Evolutionary conservation across 495 filamentous ascomycete species (phyloP), one percentile per base, ranked within the genome.

Genomic region (Xylaria nigripes): DNA sequence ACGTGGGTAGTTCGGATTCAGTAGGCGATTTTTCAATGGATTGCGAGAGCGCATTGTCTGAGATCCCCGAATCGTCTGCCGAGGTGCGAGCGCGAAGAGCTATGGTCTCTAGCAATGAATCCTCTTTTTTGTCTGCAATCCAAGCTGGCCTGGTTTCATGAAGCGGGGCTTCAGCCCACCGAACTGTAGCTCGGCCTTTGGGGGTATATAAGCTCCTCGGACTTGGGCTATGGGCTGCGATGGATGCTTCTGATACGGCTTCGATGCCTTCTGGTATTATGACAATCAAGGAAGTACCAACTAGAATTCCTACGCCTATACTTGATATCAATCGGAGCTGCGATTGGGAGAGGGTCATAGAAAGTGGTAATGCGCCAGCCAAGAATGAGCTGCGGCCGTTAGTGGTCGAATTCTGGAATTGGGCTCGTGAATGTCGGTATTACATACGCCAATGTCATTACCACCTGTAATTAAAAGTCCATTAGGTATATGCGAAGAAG

Each of bases 201-300:
- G 60, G 30, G 16, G 48, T 56, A 45, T 55, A 47, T 58, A 61
- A 43, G 38, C 54, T 58, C 59, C 62, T 69, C 25, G 48, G 45
- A 42, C 50, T 57, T 56, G 77, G 77, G 40, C 71, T 56, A 55
- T 79, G 76, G 16, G 66, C 51, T 12, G 68, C 48, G 30, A 68
- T 61, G 42, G 70, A 77, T 9, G 84, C 76, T 59, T 80, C 83
- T 64, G 95, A 90, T 45, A 96, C 73, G 6, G 93, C 93, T 63
- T 96, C 93, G 45, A 97, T 83, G 15, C 93, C 93, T 68, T 98
- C 93, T 0, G 93, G 93, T 63, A 98, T 95, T 66, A 98, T 98
- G 2, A 98, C 89, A 51, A 97, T 90, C 59, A 98, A 79, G 8
- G 90, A 89, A 30, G 92, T 97, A 32, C 93, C 93, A 19, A 98